Evolutionary conservation across 108 stramenopile genomes (phyloP), one percentile per base, ranked within the genome.

Genomic region (Cyclotella cryptica): DNA sequence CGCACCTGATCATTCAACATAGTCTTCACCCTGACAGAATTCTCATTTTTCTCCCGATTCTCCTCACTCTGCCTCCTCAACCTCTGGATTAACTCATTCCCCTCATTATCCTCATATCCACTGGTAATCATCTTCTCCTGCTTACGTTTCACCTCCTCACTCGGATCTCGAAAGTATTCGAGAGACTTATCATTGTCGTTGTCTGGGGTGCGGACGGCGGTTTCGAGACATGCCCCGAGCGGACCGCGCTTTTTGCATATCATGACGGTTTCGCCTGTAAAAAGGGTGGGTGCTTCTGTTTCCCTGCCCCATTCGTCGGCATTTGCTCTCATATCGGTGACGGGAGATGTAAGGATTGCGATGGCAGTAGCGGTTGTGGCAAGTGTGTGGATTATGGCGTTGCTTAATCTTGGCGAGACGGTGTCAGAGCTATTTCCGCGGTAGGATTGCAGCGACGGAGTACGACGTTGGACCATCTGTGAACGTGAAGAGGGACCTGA

Each of bases 191-290:
- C 94, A 74, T 95, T 95, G 72, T 95, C 94, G 63, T 95, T 95
- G 24, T 79, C 79, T 0, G 35, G 70, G 10, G 94, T 95, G 26
- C 94, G 89, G 8, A 66, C 43, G 21, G 79, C 88, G 0, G 92
- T 90, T 82, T 93, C 79, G 55, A 73, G 53, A 65, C 94, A 95
- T 1, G 92, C 92, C 3, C 94, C 94, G 13, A 95, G 87, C 2
- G 88, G 85, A 46, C 94, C 94, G 1, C 94, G 88, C 71, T 93
- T 93, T 52, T 75, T 87, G 69, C 94, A 95, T 69, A 93, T 95
- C 89, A 87, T 71, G 44, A 90, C 85, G 39, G 81, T 92, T 84
- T 95, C 94, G 18, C 94, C 94, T 12, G 94, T 95, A 69, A 81
- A 92, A 11, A 95, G 86, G 59, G 92, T 93, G 27, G 90, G 89